Conservation (phyloP, 352 stramenopile species). For the Globisporangium paroecandrum region DNA sequence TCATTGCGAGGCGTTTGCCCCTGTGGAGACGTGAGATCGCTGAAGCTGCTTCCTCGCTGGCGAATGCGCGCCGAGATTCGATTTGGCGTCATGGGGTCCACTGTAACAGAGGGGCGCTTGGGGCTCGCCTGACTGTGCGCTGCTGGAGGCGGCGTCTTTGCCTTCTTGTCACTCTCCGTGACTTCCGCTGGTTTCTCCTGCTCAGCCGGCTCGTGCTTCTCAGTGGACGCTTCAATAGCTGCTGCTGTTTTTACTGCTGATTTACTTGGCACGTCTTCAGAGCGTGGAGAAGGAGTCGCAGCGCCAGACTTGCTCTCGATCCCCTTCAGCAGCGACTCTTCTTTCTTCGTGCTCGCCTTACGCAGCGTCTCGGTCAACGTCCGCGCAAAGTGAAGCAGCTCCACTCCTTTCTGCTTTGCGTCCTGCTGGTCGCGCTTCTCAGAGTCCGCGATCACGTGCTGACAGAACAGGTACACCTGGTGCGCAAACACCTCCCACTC, state of each 20-base stretch:
- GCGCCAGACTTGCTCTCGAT: slow-evolving; percentile 9
- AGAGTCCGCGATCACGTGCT: slow-evolving; percentile 63
- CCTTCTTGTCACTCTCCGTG: neutral
- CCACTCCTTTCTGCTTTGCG: slow-evolving; percentile 66
- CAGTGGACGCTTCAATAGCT: neutral
- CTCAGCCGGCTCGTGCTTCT: neutral
- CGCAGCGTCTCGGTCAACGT: slow-evolving; percentile 70
- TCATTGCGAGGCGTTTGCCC: slow-evolving; percentile 8
- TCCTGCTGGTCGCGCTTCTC: slow-evolving; percentile 47
- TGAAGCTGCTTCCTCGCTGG: slow-evolving; percentile 40
- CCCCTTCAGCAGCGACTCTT: slow-evolving; percentile 52
- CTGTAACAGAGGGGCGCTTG: slow-evolving; percentile 11
- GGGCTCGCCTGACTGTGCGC: slow-evolving; percentile 16
- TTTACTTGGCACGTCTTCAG: neutral
- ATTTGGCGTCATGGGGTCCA: slow-evolving; percentile 34
- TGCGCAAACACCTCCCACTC: slow-evolving; percentile 73
- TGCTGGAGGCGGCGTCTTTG: slow-evolving; percentile 5
- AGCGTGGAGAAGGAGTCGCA: slow-evolving; percentile 4
- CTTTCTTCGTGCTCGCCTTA: slow-evolving; percentile 67
- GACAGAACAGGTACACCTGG: slow-evolving; percentile 70
- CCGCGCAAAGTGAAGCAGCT: slow-evolving; percentile 71
- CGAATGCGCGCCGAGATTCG: slow-evolving; percentile 52
- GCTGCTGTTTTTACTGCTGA: neutral
- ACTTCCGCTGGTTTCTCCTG: slow-evolving; percentile 7
- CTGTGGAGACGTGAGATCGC: slow-evolving; percentile 30